phyloP scores from a whole-genome alignment of 495 filamentous ascomycete genomes.

The Penicillium canariense region DNA sequence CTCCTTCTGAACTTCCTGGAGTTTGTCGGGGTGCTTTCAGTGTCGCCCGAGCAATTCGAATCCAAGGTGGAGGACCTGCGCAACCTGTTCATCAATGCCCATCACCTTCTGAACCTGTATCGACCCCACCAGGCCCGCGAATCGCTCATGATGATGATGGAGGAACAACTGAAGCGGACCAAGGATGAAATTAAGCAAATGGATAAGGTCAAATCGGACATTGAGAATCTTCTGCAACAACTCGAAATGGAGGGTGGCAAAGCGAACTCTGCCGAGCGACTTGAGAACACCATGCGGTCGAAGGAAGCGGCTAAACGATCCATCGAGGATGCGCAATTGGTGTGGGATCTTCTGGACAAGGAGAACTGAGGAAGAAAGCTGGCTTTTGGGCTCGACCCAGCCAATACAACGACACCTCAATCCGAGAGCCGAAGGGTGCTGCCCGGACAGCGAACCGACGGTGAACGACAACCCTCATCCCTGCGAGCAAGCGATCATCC shows the following conservation, averaged over 20 bases:
- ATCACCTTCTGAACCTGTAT: conserved; percentile 90
- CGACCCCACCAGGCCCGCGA: conserved; percentile 94
- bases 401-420: neutral
- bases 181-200: conserved; percentile 78
- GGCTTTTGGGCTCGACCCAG: neutral
- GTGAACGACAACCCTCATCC: neutral
- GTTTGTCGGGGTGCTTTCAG: conserved; percentile 65
- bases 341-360: conserved; percentile 42
- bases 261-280: conserved; percentile 8
- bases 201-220: conserved; percentile 65
- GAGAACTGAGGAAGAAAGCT: conserved; percentile 15
- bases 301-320: conserved; percentile 14
- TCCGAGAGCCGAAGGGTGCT: neutral
- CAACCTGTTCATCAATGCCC: conserved; percentile 80
- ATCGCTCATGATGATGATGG: conserved; percentile 86
- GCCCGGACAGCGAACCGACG: neutral
- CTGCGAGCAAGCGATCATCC: neutral
- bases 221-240: conserved; percentile 65
- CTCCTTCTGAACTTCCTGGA: conserved; percentile 83
- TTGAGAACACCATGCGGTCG: conserved; percentile 2
- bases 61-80: conserved; percentile 73
- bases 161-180: conserved; percentile 73
- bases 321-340: conserved; percentile 27
- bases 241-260: conserved; percentile 49
- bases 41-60: conserved; percentile 57